phyloP scores from a whole-genome alignment of 176 grass and related monocot species.

The Bothriochloa decipiens region DNA sequence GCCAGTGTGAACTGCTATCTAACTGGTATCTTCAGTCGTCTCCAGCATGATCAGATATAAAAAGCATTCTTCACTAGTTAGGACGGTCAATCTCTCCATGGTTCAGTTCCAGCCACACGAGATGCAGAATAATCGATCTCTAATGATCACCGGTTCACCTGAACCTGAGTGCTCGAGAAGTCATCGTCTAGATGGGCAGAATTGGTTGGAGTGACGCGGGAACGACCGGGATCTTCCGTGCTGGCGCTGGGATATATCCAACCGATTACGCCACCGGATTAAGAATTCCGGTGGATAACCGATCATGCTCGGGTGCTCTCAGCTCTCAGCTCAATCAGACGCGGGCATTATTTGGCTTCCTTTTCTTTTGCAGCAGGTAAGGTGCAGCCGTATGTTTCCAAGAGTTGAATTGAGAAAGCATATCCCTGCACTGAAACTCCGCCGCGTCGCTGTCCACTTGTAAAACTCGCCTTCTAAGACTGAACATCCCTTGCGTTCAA shows the following conservation, averaged over 20 bases:
- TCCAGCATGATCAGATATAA: neutral
- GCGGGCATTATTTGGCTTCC: neutral
- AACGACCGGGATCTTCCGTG: conserved; percentile 17
- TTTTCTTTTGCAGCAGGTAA: conserved; percentile 59
- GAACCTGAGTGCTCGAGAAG: conserved; percentile 22
- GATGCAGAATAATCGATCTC: neutral
- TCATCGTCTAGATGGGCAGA: conserved; percentile 21
- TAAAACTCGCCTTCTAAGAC: conserved; percentile 59
- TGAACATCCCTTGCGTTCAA: conserved; percentile 65
- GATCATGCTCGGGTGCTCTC: conserved; percentile 26
- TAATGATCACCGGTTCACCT: neutral
- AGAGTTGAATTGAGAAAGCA: conserved; percentile 9
- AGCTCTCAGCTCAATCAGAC: neutral
- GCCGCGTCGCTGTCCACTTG: conserved; percentile 41
- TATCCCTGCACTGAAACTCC: conserved; percentile 15
- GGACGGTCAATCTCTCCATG: conserved; percentile 15
- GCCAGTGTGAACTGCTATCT: conserved; percentile 35
- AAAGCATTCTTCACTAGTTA: neutral
- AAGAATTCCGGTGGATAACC: conserved; percentile 27
- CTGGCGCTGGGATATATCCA: conserved; percentile 18
- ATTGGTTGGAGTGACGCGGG: conserved; percentile 35
- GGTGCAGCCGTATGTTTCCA: conserved; percentile 45
- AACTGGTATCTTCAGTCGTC: neutral
- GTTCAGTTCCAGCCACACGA: conserved; percentile 21
- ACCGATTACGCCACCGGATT: conserved; percentile 42